Evolutionary conservation across 2,329 filamentous ascomycete genomes (phyloP), one percentile per base, ranked within the genome.

Genomic region (Aspergillus aculeatus): DNA sequence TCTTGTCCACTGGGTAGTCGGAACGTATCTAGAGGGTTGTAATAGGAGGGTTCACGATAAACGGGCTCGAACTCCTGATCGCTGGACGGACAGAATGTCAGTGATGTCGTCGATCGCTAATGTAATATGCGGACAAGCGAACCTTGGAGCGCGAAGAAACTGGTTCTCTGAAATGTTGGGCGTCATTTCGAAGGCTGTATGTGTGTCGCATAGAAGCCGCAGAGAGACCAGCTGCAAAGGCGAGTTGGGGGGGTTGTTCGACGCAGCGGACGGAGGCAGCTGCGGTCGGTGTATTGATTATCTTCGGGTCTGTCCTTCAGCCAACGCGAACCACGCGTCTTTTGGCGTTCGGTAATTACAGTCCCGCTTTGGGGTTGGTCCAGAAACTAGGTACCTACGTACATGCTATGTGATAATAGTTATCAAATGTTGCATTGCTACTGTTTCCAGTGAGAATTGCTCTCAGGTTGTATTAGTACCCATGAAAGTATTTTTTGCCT

Each of bases 21-120:
- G 75, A 92, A 98, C 7, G 88, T 89, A 57, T 86, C 79, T 29
- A 96, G 82, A 0, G 94, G 87, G 58, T 86, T 88, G 80, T 97
- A 98, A 57, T 77, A 69, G 3, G 85, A 87, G 21, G 81, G 66
- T 50, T 75, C 79, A 58, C 89, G 87, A 52, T 85, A 78, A 23
- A 84, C 66, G 16, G 72, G 68, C n/a, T 73, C 64, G 60, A 75
- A 70, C 65, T 78, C 71, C 44, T 78, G 69, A 53, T 78, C 71
- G 53, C 70, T 73, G 57, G 56, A 51, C 35, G 24, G 6, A 5
- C 21, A 38, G 16, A 10, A 10, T 9, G n/a, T 47, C 50, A 26
- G 49, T 23, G 23, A 54, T 32, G 62, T 48, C 60, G 56, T 44
- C 21, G 10, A 35, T 35, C 5, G 24, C 16, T 29, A 24, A 23